A percentile compares a stretch with the other conserved stretches of the same genome.
phyloP scores from a whole-genome alignment of 225 moss, liverwort and hornwort genomes.

The Polytrichum commune region DNA sequence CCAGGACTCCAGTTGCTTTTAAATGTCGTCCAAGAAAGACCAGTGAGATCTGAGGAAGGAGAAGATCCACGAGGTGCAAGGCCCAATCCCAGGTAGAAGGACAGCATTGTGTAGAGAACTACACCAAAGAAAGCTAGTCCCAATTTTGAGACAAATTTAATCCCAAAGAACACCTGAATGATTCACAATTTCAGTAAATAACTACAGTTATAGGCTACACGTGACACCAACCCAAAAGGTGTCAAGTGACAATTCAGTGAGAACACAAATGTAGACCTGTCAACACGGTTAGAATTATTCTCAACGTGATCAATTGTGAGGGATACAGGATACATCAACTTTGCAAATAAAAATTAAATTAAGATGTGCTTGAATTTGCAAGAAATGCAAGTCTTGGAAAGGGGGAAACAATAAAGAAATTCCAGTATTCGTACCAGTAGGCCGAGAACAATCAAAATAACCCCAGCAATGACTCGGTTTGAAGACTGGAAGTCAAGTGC shows the following conservation, averaged over 20 bases:
- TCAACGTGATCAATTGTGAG: too few relatives aligned
- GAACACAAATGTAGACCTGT: too few relatives aligned
- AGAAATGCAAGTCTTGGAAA: neutral
- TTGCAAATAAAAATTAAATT: too few relatives aligned
- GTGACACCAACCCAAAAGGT: too few relatives aligned
- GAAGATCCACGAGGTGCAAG: conserved; percentile 45
- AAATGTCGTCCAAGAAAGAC: conserved; percentile 65
- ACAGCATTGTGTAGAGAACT: conserved; percentile 62
- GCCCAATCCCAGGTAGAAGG: conserved; percentile 58
- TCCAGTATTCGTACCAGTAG: conserved; percentile 8
- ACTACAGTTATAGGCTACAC: too few relatives aligned
- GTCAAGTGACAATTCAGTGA: too few relatives aligned
- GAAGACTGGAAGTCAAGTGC: conserved; percentile 31
- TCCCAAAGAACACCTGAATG: conserved; percentile 65
- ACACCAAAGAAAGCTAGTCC: conserved; percentile 52
- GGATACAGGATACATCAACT: too few relatives aligned
- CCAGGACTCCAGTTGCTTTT: conserved; percentile 57
- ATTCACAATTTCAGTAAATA: neutral
- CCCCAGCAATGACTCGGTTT: conserved; percentile 47
- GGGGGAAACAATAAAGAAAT: neutral
- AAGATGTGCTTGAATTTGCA: neutral
- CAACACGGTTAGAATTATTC: too few relatives aligned
- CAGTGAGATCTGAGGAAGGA: conserved; percentile 47
- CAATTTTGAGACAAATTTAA: conserved; percentile 66
- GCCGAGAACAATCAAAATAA: conserved; percentile 20